Base-by-base conservation (phyloP, 106 monocot species). In the Dendrobium nobile region DNA sequence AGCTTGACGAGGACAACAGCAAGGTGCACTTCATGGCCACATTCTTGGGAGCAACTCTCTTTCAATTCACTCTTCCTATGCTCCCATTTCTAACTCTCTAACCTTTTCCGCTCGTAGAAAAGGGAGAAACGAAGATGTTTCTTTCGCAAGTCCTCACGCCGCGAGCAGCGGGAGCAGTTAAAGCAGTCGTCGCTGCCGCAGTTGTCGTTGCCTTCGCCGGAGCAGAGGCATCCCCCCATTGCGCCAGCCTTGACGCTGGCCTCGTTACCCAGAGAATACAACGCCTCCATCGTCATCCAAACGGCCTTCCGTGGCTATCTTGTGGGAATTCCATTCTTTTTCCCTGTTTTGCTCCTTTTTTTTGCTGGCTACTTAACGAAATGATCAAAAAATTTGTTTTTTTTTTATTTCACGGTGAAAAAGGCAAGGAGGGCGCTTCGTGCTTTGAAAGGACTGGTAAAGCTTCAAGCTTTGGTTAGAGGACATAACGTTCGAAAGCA, bases 401-500 rank as follows among this genome's bases (percentile, higher is more conserved):
- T 64, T n/a, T 74, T 51, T 16, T 48, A n/a, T 72, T 61, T 58
- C 18, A 7, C 41, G 51, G 64, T 7, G 64, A 22, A 65, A 65
- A 77, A 88, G 95, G 96, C 96, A 37, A 90, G 94, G 82, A 84
- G 92, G 41, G 97, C 97, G 22, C 78, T 97, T 77, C 78, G 90
- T 56, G 97, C 97, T 19, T 72, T 97, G 67, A 87, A 87, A 51
- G 97, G 97, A 40, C 85, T 97, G 72, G 97, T 97, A 77, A 94
- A 89, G 90, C 89, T 97, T 19, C 97, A 97, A 54, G 97, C 97
- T 16, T 68, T 97, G 68, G 94, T 97, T 59, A 80, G 97, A 54
- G 97, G 97, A 1, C 90, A 92, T 84, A 97, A 97, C 79, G 97
- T 97, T 10, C 80, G 97, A 43, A 90, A 88, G 80, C 92, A 97